Conservation (phyloP, 2,329 filamentous ascomycete species). For the Helminthosporium solani region DNA sequence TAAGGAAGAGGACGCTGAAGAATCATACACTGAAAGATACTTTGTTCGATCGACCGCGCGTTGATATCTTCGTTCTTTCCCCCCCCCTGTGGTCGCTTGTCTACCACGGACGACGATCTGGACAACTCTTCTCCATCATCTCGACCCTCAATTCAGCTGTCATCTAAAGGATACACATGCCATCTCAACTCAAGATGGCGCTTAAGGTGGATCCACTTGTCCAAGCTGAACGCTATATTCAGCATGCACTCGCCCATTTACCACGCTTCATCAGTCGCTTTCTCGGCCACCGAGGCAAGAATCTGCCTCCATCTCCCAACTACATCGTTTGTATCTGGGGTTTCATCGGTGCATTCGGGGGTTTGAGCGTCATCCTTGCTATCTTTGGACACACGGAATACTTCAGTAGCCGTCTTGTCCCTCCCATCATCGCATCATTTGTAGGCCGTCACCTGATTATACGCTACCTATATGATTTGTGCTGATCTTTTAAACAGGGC, state of each 20-base stretch:
- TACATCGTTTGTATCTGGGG: constrained; percentile 44
- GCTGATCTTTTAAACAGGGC: constrained; percentile 32
- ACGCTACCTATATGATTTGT: not conserved
- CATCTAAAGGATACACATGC: not conserved
- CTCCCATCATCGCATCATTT: constrained; percentile 45
- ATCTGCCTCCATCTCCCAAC: constrained; percentile 27
- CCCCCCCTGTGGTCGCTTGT: not conserved
- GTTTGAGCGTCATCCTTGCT: constrained; percentile 44
- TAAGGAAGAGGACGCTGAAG: too few species aligned
- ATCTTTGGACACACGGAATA: constrained; percentile 44
- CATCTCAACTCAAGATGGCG: not conserved
- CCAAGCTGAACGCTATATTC: constrained; percentile 31
- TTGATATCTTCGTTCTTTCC: not conserved
- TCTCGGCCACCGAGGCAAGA: constrained; percentile 50
- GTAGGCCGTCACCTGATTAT: constrained; percentile 21
- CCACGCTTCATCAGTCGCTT: constrained; percentile 69
- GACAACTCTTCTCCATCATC: not conserved
- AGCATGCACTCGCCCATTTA: constrained; percentile 45
- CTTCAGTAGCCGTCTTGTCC: constrained; percentile 42
- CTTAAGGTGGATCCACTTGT: constrained; percentile 23
- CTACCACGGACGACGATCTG: not conserved
- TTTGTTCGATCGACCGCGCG: not conserved
- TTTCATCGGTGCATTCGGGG: constrained; percentile 47
- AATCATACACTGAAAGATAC: not conserved
- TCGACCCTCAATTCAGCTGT: not conserved